phyloP scores from a whole-genome alignment of 768 basidiomycete genomes.

The Serendipita sp. region DNA sequence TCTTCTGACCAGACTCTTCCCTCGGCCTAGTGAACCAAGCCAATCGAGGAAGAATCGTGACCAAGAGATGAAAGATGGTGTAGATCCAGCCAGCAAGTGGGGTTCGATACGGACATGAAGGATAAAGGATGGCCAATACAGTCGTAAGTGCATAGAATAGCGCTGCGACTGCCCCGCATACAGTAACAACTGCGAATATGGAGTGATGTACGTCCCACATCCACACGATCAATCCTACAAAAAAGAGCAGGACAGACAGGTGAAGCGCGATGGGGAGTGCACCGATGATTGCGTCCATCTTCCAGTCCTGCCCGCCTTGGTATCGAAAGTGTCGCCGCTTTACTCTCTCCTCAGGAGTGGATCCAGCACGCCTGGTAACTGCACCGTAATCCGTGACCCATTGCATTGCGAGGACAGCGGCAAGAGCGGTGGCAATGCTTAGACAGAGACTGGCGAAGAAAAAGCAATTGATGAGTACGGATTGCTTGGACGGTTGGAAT shows the following conservation, averaged over 20 bases:
- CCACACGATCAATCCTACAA: neutral
- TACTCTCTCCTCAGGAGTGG: neutral
- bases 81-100: neutral
- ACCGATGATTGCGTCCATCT: neutral
- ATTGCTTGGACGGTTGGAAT: neutral
- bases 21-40: too few relatives aligned
- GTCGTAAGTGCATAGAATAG: neutral
- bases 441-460: neutral
- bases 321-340: neutral
- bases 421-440: neutral
- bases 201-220: neutral
- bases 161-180: neutral
- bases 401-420: neutral
- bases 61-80: neutral
- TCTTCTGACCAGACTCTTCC: too few relatives aligned
- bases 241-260: neutral
- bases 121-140: neutral
- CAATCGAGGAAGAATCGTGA: too few relatives aligned
- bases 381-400: neutral
- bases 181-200: neutral
- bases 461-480: neutral
- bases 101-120: neutral
- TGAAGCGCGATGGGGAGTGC: neutral
- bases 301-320: neutral
- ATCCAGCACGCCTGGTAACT: neutral